Conservation (phyloP, 2,329 filamentous ascomycete genomes). For the Chalaropsis thielavioides region DNA sequence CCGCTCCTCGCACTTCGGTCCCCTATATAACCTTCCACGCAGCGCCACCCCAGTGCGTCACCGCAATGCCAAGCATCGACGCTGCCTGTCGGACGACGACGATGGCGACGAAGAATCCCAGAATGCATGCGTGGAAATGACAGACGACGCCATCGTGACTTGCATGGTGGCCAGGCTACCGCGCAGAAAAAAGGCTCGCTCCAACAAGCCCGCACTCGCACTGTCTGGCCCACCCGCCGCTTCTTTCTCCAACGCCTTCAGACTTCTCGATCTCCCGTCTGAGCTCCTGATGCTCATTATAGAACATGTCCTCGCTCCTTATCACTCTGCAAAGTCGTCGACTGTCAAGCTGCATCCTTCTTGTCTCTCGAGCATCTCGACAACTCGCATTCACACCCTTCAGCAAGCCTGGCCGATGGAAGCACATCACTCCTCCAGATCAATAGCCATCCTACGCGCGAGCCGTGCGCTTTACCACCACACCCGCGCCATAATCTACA, state of each 20-base stretch:
- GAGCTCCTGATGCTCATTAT: slow-evolving; percentile 13
- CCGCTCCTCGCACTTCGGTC: not conserved
- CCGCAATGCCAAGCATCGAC: not conserved
- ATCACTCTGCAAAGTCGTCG: too few relatives aligned
- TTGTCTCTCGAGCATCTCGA: too few relatives aligned
- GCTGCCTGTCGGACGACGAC: not conserved
- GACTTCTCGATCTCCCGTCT: slow-evolving; percentile 9
- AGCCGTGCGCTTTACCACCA: slow-evolving; percentile 27
- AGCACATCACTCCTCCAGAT: slow-evolving; percentile 21
- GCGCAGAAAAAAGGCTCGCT: not conserved
- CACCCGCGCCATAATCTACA: slow-evolving; percentile 31
- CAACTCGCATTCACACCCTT: too few relatives aligned
- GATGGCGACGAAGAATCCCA: not conserved
- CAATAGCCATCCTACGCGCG: slow-evolving; percentile 27
- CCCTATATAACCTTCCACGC: not conserved
- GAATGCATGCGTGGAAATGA: not conserved
- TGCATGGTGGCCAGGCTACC: not conserved
- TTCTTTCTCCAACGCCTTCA: not conserved
- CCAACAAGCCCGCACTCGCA: not conserved
- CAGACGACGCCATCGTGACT: not conserved
- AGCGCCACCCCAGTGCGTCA: not conserved
- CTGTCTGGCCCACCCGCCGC: too few relatives aligned
- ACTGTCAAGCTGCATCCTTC: too few relatives aligned
- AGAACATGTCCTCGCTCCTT: slow-evolving; percentile 8
- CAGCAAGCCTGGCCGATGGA: not conserved